These are phyloP conservation scores for Arthrobotrys sphaeroides DNA, from an alignment of 2,329 filamentous ascomycete species.

Conservation along the genomic window DNA sequence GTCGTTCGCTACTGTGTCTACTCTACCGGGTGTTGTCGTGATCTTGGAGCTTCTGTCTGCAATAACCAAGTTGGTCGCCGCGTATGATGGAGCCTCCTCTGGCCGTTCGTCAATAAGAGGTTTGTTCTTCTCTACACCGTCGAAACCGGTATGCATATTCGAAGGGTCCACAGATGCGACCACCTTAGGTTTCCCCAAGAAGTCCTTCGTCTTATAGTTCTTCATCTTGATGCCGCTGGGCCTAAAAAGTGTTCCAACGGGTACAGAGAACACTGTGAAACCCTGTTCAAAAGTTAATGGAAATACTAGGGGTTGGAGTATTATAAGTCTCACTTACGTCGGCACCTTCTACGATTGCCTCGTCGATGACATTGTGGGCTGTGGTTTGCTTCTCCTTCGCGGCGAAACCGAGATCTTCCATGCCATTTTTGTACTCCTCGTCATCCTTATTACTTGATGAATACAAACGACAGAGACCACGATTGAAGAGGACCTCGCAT, in stretches of 20 bases:
- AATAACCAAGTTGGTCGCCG: conserved; percentile 91
- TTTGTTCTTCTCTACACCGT: conserved; percentile 80
- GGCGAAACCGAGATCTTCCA: conserved; percentile 89
- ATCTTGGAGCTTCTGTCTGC: conserved; percentile 69
- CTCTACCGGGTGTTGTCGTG: conserved; percentile 10
- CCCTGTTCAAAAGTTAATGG: conserved; percentile 68
- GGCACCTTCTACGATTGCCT: conserved; percentile 90
- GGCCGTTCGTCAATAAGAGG: conserved; percentile 75
- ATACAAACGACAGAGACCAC: conserved; percentile 96
- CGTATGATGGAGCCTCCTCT: conserved; percentile 84
- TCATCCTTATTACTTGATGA: conserved; percentile 68
- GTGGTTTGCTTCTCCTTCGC: conserved; percentile 95
- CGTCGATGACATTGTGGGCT: conserved; percentile 97
- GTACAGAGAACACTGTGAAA: conserved; percentile 98
- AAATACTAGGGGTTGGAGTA: background rate
- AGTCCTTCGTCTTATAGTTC: conserved; percentile 97
- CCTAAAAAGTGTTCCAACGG: conserved; percentile 93
- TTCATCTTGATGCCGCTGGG: conserved; percentile 98
- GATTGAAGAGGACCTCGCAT: conserved; percentile 97
- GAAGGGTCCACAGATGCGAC: conserved; percentile 84
- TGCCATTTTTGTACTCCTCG: conserved; percentile 88
- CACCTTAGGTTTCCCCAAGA: conserved; percentile 92
- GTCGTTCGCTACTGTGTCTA: conserved; percentile 66
- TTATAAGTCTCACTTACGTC: conserved; percentile 70
- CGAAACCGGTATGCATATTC: conserved; percentile 83